Evolutionary conservation across 306 rosid species (phyloP).

Genomic region (Trichosanthes cucumerina): DNA sequence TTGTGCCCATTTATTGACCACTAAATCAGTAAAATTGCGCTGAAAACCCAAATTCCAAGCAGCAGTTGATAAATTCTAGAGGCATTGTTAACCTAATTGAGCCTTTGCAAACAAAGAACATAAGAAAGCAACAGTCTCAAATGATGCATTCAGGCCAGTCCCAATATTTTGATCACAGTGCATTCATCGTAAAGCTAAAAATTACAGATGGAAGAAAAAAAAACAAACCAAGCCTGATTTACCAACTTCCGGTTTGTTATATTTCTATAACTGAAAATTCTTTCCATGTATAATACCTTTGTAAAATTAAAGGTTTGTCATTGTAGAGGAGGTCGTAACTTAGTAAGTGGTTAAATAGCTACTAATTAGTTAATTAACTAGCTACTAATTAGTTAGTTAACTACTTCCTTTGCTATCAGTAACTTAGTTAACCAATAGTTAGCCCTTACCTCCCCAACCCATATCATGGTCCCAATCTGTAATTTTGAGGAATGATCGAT

Average conservation of each 20-base stretch:
- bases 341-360: neutral
- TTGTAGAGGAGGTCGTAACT: neutral
- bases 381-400: neutral
- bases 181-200: neutral
- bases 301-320: neutral
- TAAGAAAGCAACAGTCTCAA: neutral
- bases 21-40: no score
- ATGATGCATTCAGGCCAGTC: neutral
- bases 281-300: neutral
- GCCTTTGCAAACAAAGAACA: neutral
- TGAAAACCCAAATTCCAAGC: no score
- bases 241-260: neutral
- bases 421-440: neutral
- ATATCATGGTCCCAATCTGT: neutral
- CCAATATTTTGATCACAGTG: neutral
- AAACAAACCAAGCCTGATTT: neutral
- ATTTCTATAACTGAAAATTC: neutral
- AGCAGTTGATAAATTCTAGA: no score
- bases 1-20: no score
- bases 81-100: neutral
- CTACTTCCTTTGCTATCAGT: neutral
- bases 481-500: neutral
- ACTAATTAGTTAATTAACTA: neutral
- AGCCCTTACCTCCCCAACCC: neutral
- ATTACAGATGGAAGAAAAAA: neutral